Percentiles rank a stretch among this genome's conserved stretches.
These are phyloP conservation scores for Filosporella fistucella DNA, from an alignment of 495 filamentous ascomycete species.

Conservation along the genomic window DNA sequence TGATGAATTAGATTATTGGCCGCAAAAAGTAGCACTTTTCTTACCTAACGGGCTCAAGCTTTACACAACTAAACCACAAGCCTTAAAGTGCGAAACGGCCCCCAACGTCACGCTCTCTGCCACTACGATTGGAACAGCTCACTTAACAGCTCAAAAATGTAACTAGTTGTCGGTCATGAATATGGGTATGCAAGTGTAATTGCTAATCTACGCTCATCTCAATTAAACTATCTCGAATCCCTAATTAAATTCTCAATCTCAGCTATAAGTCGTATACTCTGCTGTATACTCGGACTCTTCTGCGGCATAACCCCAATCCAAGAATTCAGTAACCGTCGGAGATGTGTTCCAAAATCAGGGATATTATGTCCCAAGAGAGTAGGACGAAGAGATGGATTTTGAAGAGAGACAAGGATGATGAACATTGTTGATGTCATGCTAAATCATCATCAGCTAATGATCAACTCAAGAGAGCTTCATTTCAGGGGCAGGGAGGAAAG, in stretches of 20 bases:
- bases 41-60: too few species aligned
- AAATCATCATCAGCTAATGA: background rate
- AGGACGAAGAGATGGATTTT: slow-evolving; percentile 17
- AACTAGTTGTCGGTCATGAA: too few species aligned
- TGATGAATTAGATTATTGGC: too few species aligned
- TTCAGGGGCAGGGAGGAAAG: background rate
- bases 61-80: too few species aligned
- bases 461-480: too few species aligned
- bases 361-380: slow-evolving; percentile 24
- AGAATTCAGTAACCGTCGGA: slow-evolving; percentile 20
- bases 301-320: slow-evolving; percentile 26
- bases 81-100: too few species aligned
- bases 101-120: too few species aligned
- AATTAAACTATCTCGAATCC: background rate
- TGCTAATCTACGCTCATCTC: too few species aligned
- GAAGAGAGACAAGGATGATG: slow-evolving; percentile 26
- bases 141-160: too few species aligned
- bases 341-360: slow-evolving; percentile 25
- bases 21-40: too few species aligned
- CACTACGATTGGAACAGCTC: too few species aligned
- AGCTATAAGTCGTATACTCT: slow-evolving; percentile 28
- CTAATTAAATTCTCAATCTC: slow-evolving; percentile 28
- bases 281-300: slow-evolving; percentile 29
- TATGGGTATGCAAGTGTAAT: too few species aligned
- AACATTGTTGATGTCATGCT: slow-evolving; percentile 33